Percentiles rank a stretch among this genome's conserved stretches.
These are phyloP conservation scores for Gliomastix tumulicola DNA, from an alignment of 2,329 filamentous ascomycete species.

Conservation along the genomic window DNA sequence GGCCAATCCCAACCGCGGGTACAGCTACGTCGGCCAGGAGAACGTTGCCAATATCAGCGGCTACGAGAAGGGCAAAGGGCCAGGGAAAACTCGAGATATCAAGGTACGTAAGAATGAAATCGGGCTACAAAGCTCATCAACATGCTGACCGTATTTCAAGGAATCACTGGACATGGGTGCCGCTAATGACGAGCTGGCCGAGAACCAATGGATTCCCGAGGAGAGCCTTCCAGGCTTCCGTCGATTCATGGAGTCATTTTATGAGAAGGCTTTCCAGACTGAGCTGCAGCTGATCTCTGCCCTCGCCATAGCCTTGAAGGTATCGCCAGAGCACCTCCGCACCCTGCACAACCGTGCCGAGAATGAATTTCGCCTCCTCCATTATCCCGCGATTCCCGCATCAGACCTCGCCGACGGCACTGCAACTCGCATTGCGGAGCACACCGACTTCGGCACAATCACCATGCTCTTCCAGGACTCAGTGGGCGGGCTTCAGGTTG, in stretches of 20 bases:
- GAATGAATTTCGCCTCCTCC: constrained; percentile 9
- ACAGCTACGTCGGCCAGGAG: constrained; percentile 19
- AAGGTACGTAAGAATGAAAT: constrained; percentile 1
- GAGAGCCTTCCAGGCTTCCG: constrained; percentile 27
- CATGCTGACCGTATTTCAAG: constrained; percentile 7
- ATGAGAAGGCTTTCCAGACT: constrained; percentile 18
- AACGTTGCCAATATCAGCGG: constrained; percentile 15
- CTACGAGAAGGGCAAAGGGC: constrained; percentile 6
- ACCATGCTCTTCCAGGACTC: constrained; percentile 17
- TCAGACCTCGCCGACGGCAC: constrained; percentile 16
- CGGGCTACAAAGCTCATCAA: no score
- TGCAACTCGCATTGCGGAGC: constrained; percentile 18
- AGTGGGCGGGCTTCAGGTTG: constrained; percentile 16
- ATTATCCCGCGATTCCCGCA: constrained; percentile 11
- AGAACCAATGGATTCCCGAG: constrained; percentile 31
- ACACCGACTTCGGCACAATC: constrained; percentile 24
- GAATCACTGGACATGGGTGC: constrained; percentile 31
- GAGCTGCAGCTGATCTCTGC: constrained; percentile 18
- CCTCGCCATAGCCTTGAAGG: constrained; percentile 21
- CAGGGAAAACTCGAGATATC: constrained; percentile 3
- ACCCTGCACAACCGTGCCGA: constrained; percentile 5
- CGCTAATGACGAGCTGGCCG: constrained; percentile 17
- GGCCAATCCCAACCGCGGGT: constrained; percentile 19
- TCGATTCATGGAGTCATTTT: constrained; percentile 18
- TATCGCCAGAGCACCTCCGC: constrained; percentile 11